Evolutionary conservation across 768 basidiomycete species (phyloP).

Genomic region (Hypholoma sublateritium): DNA sequence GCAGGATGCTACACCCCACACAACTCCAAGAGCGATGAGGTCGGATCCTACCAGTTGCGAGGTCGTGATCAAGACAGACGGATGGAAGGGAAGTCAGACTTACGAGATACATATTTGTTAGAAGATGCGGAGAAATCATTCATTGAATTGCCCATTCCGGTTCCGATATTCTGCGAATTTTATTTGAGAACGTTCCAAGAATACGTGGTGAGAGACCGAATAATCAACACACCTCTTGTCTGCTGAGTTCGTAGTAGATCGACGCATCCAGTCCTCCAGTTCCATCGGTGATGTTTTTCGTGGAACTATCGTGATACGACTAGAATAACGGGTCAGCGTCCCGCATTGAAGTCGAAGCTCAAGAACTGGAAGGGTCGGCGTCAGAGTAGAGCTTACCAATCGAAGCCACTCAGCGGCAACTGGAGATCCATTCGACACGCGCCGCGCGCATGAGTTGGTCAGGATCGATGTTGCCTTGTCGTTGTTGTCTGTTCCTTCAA

Average conservation of each 20-base stretch:
- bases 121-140: constrained; percentile 34
- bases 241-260: constrained; percentile 8
- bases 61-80: too few species aligned
- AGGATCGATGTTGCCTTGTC: background rate
- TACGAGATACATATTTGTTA: constrained; percentile 42
- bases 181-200: background rate
- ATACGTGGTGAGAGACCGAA: background rate
- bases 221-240: background rate
- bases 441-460: background rate
- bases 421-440: background rate
- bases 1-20: constrained; percentile 39
- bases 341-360: background rate
- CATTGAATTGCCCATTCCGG: constrained; percentile 34
- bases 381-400: background rate
- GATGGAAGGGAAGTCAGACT: constrained; percentile 10
- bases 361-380: too few species aligned
- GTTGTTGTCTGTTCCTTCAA: constrained; percentile 2
- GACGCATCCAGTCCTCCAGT: constrained; percentile 11
- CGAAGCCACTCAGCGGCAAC: constrained; percentile 10
- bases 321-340: background rate
- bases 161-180: constrained; percentile 35
- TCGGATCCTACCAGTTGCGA: constrained; percentile 40
- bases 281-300: constrained; percentile 9
- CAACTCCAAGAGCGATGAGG: constrained; percentile 37
- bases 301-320: constrained; percentile 8